These are phyloP conservation scores for Penicillium sp. DNA, from an alignment of 2,329 filamentous ascomycete genomes.

Conservation along the genomic window DNA sequence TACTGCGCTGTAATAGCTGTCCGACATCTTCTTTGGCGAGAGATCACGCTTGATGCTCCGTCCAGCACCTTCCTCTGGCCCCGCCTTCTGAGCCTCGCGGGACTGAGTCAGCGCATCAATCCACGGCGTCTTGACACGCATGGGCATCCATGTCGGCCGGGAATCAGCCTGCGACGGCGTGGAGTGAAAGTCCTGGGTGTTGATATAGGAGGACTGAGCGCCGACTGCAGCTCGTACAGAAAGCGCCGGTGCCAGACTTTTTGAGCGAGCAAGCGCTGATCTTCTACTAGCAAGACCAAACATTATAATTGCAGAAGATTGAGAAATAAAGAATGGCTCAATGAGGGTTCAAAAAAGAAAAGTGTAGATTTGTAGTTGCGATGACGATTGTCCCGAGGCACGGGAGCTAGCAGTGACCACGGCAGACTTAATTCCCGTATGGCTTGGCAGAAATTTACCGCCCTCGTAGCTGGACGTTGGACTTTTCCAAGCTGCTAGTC, in stretches of 20 bases:
- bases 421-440: neutral
- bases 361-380: constrained; percentile 10
- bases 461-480: neutral
- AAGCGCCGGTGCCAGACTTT: constrained; percentile 14
- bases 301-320: constrained; percentile 7
- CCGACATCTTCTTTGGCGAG: constrained; percentile 66
- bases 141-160: constrained; percentile 49
- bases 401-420: neutral
- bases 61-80: constrained; percentile 18
- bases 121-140: constrained; percentile 66
- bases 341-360: neutral
- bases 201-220: constrained; percentile 13
- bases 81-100: constrained; percentile 42
- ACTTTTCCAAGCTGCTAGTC: neutral
- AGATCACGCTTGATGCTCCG: constrained; percentile 53
- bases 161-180: constrained; percentile 28
- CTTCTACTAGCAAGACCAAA: constrained; percentile 22
- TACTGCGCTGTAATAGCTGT: constrained; percentile 68
- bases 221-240: constrained; percentile 14
- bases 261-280: constrained; percentile 21
- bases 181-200: constrained; percentile 29
- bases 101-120: constrained; percentile 62
- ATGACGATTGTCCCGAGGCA: constrained; percentile 17
- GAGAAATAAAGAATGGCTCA: neutral
- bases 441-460: neutral